Evolutionary conservation across 202 grass and related monocot species (phyloP).

Genomic region (Schoenoplectus tabernaemontani): DNA sequence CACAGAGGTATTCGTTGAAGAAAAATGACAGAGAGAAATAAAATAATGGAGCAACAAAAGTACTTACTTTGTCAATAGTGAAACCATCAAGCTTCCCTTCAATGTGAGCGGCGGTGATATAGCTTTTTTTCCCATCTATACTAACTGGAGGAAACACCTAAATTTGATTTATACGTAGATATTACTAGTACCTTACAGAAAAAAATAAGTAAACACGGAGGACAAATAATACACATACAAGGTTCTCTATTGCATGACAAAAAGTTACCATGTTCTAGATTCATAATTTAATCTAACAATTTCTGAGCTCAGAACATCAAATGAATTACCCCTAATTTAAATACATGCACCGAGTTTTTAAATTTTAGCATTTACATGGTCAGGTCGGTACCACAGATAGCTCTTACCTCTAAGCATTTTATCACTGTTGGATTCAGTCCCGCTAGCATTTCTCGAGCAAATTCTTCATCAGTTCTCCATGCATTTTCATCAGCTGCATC

Average conservation of each 20-base stretch:
- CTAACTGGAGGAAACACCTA: conserved; percentile 62
- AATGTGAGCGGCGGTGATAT: conserved; percentile 35
- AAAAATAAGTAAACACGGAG: not conserved
- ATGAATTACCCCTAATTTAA: not conserved
- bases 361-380: not conserved
- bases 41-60: not conserved
- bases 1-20: not conserved
- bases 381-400: not conserved
- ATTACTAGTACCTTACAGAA: not conserved
- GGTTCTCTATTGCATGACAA: not conserved
- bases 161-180: not conserved
- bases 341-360: not conserved
- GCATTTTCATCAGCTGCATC: conserved; percentile 51
- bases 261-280: not conserved
- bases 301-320: not conserved
- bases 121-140: conserved; percentile 40
- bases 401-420: conserved; percentile 46
- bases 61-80: conserved; percentile 36
- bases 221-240: conserved; percentile 7
- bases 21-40: not conserved
- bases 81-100: conserved; percentile 33
- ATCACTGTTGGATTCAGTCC: conserved; percentile 74
- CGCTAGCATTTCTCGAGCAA: conserved; percentile 80
- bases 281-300: not conserved
- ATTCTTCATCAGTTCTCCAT: conserved; percentile 85